Conservation (phyloP, 148 eudicot species). For the Diospyros kaki region DNA sequence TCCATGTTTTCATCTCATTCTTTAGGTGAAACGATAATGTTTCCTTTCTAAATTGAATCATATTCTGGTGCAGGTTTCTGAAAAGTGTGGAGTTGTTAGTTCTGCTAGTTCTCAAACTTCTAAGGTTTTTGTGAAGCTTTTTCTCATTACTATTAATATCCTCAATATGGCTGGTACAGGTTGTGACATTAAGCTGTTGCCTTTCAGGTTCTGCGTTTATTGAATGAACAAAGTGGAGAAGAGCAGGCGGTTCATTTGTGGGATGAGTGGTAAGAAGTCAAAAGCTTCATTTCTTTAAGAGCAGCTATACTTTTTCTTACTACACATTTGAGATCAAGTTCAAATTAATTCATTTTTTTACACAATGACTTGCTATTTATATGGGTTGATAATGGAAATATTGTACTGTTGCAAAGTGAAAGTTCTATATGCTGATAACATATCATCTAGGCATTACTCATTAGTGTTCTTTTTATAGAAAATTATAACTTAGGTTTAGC, state of each 20-base stretch:
- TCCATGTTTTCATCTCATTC: not conserved
- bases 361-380: too few species aligned
- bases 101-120: slow-evolving; percentile 45
- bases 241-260: slow-evolving; percentile 66
- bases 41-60: not conserved
- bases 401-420: slow-evolving; percentile 1
- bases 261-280: slow-evolving; percentile 78
- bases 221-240: slow-evolving; percentile 80
- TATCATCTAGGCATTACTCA: not conserved
- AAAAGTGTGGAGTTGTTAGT: slow-evolving; percentile 44
- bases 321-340: not conserved
- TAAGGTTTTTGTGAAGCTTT: slow-evolving; percentile 47
- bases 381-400: too few species aligned
- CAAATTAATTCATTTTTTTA: too few species aligned
- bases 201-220: slow-evolving; percentile 72
- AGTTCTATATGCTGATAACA: not conserved
- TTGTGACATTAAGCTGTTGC: slow-evolving; percentile 6
- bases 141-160: not conserved
- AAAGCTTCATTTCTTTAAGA: not conserved
- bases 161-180: slow-evolving; percentile 4
- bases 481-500: not conserved
- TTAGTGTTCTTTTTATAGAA: not conserved
- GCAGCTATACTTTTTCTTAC: not conserved
- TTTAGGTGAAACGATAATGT: not conserved
- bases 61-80: slow-evolving; percentile 58